Base-by-base conservation (phyloP, 2,329 filamentous ascomycete genomes). In the Penicillium sp. region DNA sequence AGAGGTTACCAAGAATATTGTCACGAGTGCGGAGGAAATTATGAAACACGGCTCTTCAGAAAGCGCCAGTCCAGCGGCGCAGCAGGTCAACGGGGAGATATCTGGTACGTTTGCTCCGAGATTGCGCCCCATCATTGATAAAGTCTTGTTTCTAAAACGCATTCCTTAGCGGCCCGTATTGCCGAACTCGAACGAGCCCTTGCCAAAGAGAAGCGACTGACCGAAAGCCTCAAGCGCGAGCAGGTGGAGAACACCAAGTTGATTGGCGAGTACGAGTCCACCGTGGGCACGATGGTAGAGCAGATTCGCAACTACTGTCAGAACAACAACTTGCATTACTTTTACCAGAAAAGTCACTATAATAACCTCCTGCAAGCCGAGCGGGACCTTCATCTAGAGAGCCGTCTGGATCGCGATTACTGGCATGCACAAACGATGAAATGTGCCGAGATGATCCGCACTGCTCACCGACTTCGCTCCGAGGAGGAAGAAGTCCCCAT, bases 251-350 rank as follows among this genome's bases (percentile, higher is more conserved):
- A 79, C 55, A 74, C 71, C 45, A 74, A 73, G 47, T 58, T 80
- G 33, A 76, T 80, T 24, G 72, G 70, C 18, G 75, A 78, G 58
- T 80, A 79, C 54, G 77, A 79, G 57, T 67, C 71, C 13, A 70
- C 66, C 9, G 67, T 80, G 24, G 76, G 76, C 36, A 71, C 69
- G 6, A 76, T 79, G 65, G 75, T 78, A 16, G 77, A 79, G 49
- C 76, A 78, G 54, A 77, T 79, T 49, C 77, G 77, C 52, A 76
- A 75, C 60, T 79, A 79, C 59, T 77, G 74, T 61, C 74, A 74
- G 55, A 76, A 76, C 63, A 77, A 77, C 61, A 78, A 79, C 53
- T 71, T 73, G 65, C 70, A 77, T 44, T 77, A 72, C 53, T 69
- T 78, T 6, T 65, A 72, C 5, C 75, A 78, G 56, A 76, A 76